Conservation (phyloP, 2,329 filamentous ascomycete species). For the Penicillium verrucosum region DNA sequence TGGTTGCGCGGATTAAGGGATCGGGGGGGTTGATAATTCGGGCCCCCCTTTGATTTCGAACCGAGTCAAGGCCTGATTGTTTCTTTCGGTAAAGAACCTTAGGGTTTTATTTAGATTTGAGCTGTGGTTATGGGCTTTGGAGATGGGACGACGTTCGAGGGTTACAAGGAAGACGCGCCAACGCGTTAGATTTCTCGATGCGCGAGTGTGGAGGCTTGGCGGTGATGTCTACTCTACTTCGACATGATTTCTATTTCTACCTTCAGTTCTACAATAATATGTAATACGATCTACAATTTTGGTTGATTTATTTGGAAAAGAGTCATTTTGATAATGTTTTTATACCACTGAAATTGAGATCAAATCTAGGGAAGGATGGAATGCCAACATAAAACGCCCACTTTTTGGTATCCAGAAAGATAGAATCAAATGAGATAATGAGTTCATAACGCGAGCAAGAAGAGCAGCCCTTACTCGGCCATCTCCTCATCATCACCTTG, state of each 20-base stretch:
- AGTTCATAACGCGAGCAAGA: conserved; percentile 22
- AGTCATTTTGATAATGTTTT: neutral
- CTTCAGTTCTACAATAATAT: neutral
- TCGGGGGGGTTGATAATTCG: neutral
- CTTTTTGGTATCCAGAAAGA: conserved; percentile 35
- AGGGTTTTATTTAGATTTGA: neutral
- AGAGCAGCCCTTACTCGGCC: conserved; percentile 34
- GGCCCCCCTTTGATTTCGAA: neutral
- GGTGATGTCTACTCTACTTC: conserved; percentile 6
- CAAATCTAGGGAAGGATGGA: conserved; percentile 19
- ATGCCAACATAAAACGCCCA: conserved; percentile 25
- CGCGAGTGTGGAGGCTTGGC: conserved; percentile 8
- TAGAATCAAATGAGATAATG: conserved; percentile 25
- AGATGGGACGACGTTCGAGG: neutral
- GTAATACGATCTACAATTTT: neutral
- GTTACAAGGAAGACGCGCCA: conserved; percentile 20
- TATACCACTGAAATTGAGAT: conserved; percentile 12
- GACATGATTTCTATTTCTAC: neutral
- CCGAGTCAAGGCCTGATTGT: neutral
- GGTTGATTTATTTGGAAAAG: neutral
- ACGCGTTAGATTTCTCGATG: conserved; percentile 13
- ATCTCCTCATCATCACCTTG: conserved; percentile 39
- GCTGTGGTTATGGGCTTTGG: neutral
- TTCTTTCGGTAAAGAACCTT: neutral
- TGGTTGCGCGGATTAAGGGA: neutral